Conservation (phyloP, 805 yeast genomes). For the Kregervanrija fluxuum region DNA sequence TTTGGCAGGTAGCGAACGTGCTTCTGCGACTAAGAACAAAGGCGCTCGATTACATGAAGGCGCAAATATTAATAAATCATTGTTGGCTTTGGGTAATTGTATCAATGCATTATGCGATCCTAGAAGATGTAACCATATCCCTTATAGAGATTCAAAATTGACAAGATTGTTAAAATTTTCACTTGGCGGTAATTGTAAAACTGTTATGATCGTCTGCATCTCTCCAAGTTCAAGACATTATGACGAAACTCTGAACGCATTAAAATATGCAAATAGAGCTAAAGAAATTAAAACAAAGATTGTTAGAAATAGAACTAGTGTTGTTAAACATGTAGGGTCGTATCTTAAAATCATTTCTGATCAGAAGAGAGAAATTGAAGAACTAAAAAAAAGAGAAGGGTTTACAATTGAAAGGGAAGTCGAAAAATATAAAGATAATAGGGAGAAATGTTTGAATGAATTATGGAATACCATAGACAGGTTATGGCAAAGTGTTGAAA, state of each 20-base stretch:
- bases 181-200: conserved; percentile 88
- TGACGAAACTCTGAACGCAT: conserved; percentile 87
- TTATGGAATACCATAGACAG: conserved; percentile 36
- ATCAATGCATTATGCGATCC: conserved; percentile 85
- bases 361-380: conserved; percentile 68
- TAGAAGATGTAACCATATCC: conserved; percentile 63
- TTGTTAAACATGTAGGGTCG: conserved; percentile 79
- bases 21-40: conserved; percentile 78
- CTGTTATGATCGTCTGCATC: conserved; percentile 93
- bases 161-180: conserved; percentile 85
- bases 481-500: conserved; percentile 33
- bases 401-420: conserved; percentile 33
- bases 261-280: conserved; percentile 88
- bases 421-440: conserved; percentile 25
- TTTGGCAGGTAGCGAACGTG: conserved; percentile 92
- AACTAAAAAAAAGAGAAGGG: conserved; percentile 49
- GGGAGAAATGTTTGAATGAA: conserved; percentile 30
- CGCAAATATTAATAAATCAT: conserved; percentile 84
- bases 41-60: conserved; percentile 84
- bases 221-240: conserved; percentile 83
- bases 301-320: conserved; percentile 61
- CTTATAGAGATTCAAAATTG: conserved; percentile 85
- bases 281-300: conserved; percentile 83
- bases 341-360: conserved; percentile 79
- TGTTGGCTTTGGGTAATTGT: conserved; percentile 87